These are phyloP conservation scores for Populus davidiana DNA, from an alignment of 345 rosid genomes.

Conservation along the genomic window DNA sequence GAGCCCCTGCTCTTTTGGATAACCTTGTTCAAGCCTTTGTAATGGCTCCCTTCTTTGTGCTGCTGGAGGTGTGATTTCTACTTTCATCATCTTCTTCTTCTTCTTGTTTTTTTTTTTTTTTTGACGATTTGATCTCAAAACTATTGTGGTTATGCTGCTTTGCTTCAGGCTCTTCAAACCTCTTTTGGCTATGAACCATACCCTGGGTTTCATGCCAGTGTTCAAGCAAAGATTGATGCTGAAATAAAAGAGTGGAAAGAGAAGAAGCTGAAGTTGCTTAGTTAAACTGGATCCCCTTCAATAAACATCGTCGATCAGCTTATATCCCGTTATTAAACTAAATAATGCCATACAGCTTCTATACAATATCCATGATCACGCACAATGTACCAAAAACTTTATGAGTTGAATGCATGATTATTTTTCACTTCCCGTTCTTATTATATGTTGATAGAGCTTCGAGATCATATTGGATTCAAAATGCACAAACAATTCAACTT, in stretches of 20 bases:
- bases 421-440: not conserved
- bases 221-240: constrained; percentile 52
- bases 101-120: not conserved
- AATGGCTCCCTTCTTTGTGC: constrained; percentile 68
- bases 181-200: constrained; percentile 71
- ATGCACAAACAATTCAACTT: not conserved
- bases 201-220: constrained; percentile 68
- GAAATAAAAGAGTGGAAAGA: constrained; percentile 55
- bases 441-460: not conserved
- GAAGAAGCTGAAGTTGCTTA: constrained; percentile 37
- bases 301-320: not conserved
- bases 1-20: constrained; percentile 65
- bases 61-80: constrained; percentile 49
- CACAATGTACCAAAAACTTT: not conserved
- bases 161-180: constrained; percentile 47
- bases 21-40: constrained; percentile 54
- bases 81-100: not conserved
- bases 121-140: not conserved
- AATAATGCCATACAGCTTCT: not conserved
- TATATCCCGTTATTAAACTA: not conserved
- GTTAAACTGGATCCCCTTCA: not conserved
- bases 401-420: not conserved
- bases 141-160: constrained; percentile 6
- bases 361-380: not conserved
- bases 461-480: not conserved